Evolutionary conservation across 352 stramenopile genomes (phyloP).

Genomic region (Globisporangium radiosum): DNA sequence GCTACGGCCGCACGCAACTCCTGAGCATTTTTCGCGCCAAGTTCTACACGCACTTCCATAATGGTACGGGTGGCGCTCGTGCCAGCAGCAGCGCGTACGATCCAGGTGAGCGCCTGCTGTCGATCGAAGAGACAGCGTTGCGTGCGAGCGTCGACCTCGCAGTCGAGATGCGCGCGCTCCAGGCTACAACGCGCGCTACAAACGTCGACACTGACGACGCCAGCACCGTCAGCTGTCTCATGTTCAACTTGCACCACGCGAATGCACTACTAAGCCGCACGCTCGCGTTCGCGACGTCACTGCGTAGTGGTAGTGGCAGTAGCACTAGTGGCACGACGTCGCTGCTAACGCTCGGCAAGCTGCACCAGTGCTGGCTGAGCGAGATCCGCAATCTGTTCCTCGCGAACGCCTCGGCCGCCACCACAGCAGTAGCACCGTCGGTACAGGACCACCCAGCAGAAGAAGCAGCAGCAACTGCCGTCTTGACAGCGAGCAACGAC

Average conservation of each 20-base stretch:
- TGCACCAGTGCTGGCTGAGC: constrained; percentile 58
- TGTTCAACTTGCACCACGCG: constrained; percentile 54
- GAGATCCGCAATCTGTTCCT: constrained; percentile 44
- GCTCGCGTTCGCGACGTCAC: constrained; percentile 19
- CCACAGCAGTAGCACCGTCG: background rate
- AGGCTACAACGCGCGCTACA: constrained; percentile 17
- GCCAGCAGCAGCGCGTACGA: background rate
- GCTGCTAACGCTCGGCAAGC: constrained; percentile 43
- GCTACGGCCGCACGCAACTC: constrained; percentile 38
- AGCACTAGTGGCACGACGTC: constrained; percentile 9
- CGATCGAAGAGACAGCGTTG: constrained; percentile 39
- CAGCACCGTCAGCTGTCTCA: constrained; percentile 9
- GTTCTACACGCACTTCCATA: constrained; percentile 24
- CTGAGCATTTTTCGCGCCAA: constrained; percentile 44
- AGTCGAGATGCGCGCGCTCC: constrained; percentile 27
- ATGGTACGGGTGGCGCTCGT: background rate
- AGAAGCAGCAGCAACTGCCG: no score
- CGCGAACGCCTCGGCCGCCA: constrained; percentile 12
- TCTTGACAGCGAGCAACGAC: no score
- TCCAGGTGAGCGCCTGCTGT: constrained; percentile 17
- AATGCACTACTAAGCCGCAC: constrained; percentile 29
- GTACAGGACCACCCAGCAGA: no score
- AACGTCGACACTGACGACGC: background rate
- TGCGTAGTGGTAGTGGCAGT: constrained; percentile 3
- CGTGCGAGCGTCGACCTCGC: constrained; percentile 47